phyloP scores from a whole-genome alignment of 441 rosid species.

The Heliophila coronopifolia region DNA sequence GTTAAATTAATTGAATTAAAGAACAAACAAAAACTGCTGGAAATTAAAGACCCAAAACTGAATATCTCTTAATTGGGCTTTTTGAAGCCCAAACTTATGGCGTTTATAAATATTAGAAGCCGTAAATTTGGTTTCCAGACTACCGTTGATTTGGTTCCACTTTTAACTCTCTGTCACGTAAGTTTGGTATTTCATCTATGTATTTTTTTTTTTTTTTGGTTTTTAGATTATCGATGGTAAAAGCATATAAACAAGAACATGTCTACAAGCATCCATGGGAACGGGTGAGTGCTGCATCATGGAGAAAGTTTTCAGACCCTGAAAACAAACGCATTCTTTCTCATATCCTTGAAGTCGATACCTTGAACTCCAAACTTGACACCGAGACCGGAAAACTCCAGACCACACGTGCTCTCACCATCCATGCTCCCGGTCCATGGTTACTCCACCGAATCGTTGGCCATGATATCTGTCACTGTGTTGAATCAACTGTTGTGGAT shows the following conservation, averaged over 20 bases:
- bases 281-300: conserved; percentile 84
- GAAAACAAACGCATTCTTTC: conserved; percentile 83
- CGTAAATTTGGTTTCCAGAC: too few relatives aligned
- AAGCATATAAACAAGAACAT: conserved; percentile 82
- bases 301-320: conserved; percentile 92
- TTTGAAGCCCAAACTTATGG: too few relatives aligned
- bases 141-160: too few relatives aligned
- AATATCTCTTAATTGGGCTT: too few relatives aligned
- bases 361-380: conserved; percentile 65
- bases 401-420: conserved; percentile 75
- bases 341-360: conserved; percentile 77
- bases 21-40: too few relatives aligned
- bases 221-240: conserved; percentile 49
- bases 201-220: not conserved
- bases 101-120: too few relatives aligned
- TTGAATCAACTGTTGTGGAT: conserved; percentile 84
- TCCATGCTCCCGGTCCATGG: conserved; percentile 96
- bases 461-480: conserved; percentile 85
- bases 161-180: too few relatives aligned
- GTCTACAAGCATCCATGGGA: conserved; percentile 95
- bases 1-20: too few relatives aligned
- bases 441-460: conserved; percentile 68
- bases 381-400: conserved; percentile 60
- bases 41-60: too few relatives aligned
- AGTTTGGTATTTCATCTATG: not conserved